Conservation (phyloP, 306 rosid species). For the Acmispon strigosus region DNA sequence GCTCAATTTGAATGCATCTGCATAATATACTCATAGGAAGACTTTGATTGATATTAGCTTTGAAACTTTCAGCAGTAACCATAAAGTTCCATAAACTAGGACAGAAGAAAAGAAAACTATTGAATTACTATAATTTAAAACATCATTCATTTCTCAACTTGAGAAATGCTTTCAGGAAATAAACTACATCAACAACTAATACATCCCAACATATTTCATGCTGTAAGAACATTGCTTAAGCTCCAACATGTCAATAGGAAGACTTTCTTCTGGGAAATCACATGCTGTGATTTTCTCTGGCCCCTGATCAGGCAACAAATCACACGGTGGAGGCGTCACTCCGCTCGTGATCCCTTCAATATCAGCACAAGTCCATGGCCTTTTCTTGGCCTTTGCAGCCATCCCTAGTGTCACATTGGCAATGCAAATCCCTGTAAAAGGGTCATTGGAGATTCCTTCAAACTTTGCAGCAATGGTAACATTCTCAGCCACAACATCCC, state of each 20-base stretch:
- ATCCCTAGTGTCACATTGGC: slow-evolving; percentile 68
- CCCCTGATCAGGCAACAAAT: slow-evolving; percentile 52
- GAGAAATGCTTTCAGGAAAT: background rate
- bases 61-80: background rate
- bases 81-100: slow-evolving; percentile 1
- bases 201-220: slow-evolving; percentile 9
- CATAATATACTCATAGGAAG: background rate
- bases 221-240: slow-evolving; percentile 49
- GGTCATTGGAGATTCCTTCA: slow-evolving; percentile 65
- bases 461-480: slow-evolving; percentile 70
- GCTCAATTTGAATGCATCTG: background rate
- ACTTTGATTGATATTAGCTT: background rate
- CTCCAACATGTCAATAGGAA: slow-evolving; percentile 60
- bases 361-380: slow-evolving; percentile 70
- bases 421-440: slow-evolving; percentile 72
- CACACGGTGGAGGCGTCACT: slow-evolving; percentile 70
- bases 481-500: slow-evolving; percentile 66
- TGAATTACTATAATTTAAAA: slow-evolving; percentile 10
- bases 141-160: background rate
- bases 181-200: slow-evolving; percentile 10
- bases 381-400: slow-evolving; percentile 76
- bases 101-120: background rate
- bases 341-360: slow-evolving; percentile 61
- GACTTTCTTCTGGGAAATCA: slow-evolving; percentile 49
- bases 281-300: slow-evolving; percentile 40